phyloP scores from a whole-genome alignment of 1,284 basidiomycete species.

The Sporisorium scitamineum region DNA sequence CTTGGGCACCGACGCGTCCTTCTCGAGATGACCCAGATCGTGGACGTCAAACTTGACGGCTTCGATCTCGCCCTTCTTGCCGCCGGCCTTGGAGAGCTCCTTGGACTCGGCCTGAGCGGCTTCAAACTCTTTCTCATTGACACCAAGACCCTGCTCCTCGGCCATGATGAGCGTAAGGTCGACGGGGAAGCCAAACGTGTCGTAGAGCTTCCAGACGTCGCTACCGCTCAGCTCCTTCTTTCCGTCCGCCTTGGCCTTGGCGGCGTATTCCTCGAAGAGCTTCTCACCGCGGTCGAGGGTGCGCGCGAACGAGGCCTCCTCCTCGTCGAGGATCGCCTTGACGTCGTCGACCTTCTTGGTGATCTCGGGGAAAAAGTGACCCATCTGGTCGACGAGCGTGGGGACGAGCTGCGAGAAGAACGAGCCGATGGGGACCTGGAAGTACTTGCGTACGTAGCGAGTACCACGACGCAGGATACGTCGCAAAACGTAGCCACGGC shows the following conservation, averaged over 20 bases:
- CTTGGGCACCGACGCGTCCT: conserved; percentile 83
- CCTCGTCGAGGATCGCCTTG: conserved; percentile 95
- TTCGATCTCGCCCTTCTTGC: conserved; percentile 74
- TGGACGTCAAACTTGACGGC: conserved; percentile 94
- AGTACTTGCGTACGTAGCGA: conserved; percentile 93
- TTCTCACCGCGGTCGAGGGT: conserved; percentile 97
- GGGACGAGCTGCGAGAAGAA: conserved; percentile 96
- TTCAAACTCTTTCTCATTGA: conserved; percentile 91
- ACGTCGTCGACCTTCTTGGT: conserved; percentile 85
- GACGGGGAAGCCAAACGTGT: conserved; percentile 98
- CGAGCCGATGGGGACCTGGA: conserved; percentile 90
- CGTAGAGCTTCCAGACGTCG: conserved; percentile 97
- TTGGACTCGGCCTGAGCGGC: conserved; percentile 87
- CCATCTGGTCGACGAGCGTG: conserved; percentile 88
- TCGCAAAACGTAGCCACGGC: conserved; percentile 93
- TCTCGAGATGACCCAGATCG: conserved; percentile 88
- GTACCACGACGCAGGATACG: conserved; percentile 92
- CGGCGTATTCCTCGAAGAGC: conserved; percentile 91
- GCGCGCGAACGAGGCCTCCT: conserved; percentile 95
- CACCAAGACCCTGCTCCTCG: conserved; percentile 85
- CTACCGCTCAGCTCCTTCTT: conserved; percentile 82
- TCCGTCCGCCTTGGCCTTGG: conserved; percentile 77
- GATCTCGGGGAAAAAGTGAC: conserved; percentile 92
- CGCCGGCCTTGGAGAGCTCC: conserved; percentile 88
- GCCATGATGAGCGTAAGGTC: conserved; percentile 98